phyloP scores from a whole-genome alignment of 768 basidiomycete species.

The Hygrocybe punicea region DNA sequence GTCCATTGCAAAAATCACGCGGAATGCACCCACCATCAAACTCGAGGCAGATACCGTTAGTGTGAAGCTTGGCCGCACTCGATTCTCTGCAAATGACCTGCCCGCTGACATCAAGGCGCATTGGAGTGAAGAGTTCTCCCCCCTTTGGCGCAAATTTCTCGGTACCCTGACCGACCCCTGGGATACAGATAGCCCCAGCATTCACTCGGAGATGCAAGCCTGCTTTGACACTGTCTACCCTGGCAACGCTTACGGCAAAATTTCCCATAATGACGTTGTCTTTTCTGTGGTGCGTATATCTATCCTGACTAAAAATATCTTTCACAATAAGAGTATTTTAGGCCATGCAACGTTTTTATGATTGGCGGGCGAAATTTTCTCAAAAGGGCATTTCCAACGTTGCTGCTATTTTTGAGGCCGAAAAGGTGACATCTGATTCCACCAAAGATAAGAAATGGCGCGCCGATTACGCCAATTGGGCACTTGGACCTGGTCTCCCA shows the following conservation, averaged over 20 bases:
- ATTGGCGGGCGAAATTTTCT: not conserved
- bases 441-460: not conserved
- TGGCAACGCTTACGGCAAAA: not conserved
- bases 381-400: not conserved
- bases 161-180: no score
- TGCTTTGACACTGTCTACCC: no score
- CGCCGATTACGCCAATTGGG: not conserved
- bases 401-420: not conserved
- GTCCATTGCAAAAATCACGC: not conserved
- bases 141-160: not conserved
- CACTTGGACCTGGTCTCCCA: not conserved
- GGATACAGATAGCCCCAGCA: no score
- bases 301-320: not conserved
- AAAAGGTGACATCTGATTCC: not conserved
- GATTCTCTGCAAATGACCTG: not conserved
- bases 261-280: not conserved
- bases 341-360: not conserved
- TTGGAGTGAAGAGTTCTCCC: not conserved
- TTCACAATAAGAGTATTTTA: not conserved
- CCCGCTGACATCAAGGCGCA: not conserved
- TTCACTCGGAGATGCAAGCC: no score
- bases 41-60: not conserved
- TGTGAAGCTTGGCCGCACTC: not conserved
- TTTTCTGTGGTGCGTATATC: not conserved
- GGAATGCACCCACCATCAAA: not conserved